Evolutionary conservation across 2,329 filamentous ascomycete species (phyloP).

Genomic region (Colletotrichum sp.): DNA sequence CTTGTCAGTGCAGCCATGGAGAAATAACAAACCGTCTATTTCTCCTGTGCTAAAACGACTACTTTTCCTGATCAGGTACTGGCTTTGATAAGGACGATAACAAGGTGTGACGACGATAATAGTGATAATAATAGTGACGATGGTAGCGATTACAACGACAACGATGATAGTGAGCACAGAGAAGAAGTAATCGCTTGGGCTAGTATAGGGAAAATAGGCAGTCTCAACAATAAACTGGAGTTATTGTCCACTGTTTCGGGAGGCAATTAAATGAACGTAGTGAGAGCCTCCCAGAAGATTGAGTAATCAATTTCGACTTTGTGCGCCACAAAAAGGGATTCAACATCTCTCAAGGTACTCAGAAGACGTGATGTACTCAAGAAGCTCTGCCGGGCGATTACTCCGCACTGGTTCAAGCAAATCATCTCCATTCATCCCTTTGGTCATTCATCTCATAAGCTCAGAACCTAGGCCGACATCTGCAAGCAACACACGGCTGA

Average conservation of each 20-base stretch:
- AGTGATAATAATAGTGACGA: neutral
- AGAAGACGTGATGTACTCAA: neutral
- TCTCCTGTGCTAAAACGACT: neutral
- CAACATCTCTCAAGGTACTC: neutral
- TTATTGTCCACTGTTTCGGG: rapidly evolving
- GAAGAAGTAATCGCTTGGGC: neutral
- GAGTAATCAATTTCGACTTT: neutral
- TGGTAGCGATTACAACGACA: neutral
- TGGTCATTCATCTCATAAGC: neutral
- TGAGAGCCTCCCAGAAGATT: neutral
- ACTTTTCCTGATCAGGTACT: neutral
- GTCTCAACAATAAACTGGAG: neutral
- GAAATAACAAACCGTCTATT: rapidly evolving
- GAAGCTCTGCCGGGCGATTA: rapidly evolving
- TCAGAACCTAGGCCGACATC: neutral
- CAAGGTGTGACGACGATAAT: neutral
- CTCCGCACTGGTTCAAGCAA: neutral
- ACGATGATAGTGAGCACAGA: rapidly evolving
- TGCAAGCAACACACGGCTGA: neutral
- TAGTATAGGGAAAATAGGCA: too few species aligned
- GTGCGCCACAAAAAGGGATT: neutral
- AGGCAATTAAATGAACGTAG: neutral
- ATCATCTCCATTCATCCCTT: neutral
- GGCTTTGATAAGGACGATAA: neutral
- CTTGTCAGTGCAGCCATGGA: neutral